phyloP scores from a whole-genome alignment of 805 yeast genomes.

The Zygosaccharomyces lentus region DNA sequence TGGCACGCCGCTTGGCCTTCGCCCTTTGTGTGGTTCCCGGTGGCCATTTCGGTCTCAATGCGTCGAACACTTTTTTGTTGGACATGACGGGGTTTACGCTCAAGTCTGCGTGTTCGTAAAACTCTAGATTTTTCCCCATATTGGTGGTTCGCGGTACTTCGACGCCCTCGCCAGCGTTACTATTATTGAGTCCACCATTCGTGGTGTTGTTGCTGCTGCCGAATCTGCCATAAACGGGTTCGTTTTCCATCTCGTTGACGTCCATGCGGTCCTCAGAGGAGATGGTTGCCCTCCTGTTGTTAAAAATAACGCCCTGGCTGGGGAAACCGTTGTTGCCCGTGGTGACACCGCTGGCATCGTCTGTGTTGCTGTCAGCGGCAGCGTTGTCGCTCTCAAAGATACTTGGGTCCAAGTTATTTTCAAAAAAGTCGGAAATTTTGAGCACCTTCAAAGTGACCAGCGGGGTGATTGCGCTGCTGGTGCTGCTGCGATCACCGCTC shows the following conservation, averaged over 20 bases:
- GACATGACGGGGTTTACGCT: conserved; percentile 15
- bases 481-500: conserved; percentile 4
- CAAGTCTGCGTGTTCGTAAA: conserved; percentile 28
- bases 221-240: conserved; percentile 1
- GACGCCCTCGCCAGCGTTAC: conserved; percentile 5
- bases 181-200: conserved; percentile 10
- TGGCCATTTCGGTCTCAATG: conserved; percentile 30
- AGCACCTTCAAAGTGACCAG: not conserved
- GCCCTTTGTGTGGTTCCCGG: conserved; percentile 24
- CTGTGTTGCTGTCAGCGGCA: conserved; percentile 1
- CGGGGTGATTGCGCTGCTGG: no score
- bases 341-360: conserved; percentile 9
- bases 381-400: not conserved
- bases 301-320: not conserved
- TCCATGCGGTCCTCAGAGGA: not conserved
- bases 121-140: conserved; percentile 18
- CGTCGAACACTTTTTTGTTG: conserved; percentile 17
- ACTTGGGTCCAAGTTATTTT: conserved; percentile 7
- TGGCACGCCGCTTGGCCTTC: conserved; percentile 22
- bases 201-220: conserved; percentile 8
- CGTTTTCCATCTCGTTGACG: not conserved
- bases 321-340: conserved; percentile 8
- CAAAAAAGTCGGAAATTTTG: conserved; percentile 14
- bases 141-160: conserved; percentile 6
- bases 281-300: not conserved